Evolutionary conservation across 805 yeast genomes (phyloP), one percentile per base, ranked within the genome.

Genomic region (Zygosaccharomyces gambellarensis): DNA sequence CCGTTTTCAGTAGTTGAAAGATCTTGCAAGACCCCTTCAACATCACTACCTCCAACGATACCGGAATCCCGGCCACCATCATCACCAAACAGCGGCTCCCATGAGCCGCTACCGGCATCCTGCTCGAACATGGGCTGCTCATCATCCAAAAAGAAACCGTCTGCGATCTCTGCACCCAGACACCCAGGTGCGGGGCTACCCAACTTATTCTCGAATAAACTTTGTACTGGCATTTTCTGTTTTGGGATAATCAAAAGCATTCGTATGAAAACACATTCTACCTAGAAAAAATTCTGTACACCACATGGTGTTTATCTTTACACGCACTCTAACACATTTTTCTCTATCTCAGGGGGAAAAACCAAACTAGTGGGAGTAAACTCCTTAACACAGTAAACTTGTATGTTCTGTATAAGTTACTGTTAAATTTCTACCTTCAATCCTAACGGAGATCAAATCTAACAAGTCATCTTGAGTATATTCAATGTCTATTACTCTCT

Each of bases 41-140:
- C 45, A 5, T 42, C 38, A 23, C 19, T 21, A 14, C 36, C 27
- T n/a, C 36, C 36, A 22, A 42, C 45, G 14, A 8, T 17, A 14
- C 22, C 10, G 4, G 7, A 17, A 9, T 7, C 38, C 4, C 22
- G 5, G 6, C 8, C 38, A 34, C 64, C 58, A 64, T 69, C 68
- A 47, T 63, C 71, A 56, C 67, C 59, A 46, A 74, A 42, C 12
- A 42, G 29, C 22, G 74, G 49, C 72, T 75, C 47, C 50, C 34
- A 50, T 27, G 31, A 28, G 48, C 54, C 31, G 22, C 32, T 29
- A 11, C 6, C 36, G 30, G 50, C 48, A 19, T 64, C 72, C 39
- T 55, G 55, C 17, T 70, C 75, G 63, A 85, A 83, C 65, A 85
- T 73, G 42, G 90, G 82, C 47, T 80, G 36, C 1, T 67, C 59